Conservation (phyloP, 2,329 filamentous ascomycete species). For the Tympanopsis confertula region DNA sequence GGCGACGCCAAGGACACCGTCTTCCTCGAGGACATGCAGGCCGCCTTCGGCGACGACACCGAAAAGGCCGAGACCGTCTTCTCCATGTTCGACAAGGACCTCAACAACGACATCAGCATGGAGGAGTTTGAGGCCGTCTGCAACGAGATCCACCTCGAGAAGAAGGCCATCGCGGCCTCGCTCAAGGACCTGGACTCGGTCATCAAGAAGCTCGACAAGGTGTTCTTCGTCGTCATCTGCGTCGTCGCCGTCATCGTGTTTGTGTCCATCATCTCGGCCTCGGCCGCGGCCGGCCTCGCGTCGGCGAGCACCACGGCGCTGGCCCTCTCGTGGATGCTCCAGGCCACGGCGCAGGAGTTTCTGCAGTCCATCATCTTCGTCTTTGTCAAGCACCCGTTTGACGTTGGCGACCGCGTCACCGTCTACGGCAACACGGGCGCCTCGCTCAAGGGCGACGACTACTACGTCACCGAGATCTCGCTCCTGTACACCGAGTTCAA, state of each 20-base stretch:
- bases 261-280: constrained; percentile 77
- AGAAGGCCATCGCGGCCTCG: constrained; percentile 88
- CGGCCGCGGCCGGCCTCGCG: constrained; percentile 77
- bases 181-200: constrained; percentile 92
- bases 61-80: constrained; percentile 87
- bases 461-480: constrained; percentile 90
- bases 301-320: constrained; percentile 80
- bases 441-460: constrained; percentile 73
- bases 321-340: constrained; percentile 84
- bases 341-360: constrained; percentile 87
- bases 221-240: constrained; percentile 77
- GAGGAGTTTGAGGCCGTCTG: constrained; percentile 87
- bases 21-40: constrained; percentile 63
- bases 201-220: constrained; percentile 79
- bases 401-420: constrained; percentile 85
- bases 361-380: constrained; percentile 89
- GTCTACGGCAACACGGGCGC: constrained; percentile 83
- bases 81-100: constrained; percentile 85
- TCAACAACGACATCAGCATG: constrained; percentile 93
- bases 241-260: constrained; percentile 77
- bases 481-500: constrained; percentile 94
- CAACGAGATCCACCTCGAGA: constrained; percentile 86
- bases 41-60: constrained; percentile 62
- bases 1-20: constrained; percentile 59
- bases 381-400: constrained; percentile 94